phyloP scores from a whole-genome alignment of 371 early-diverging fungal genomes.

The Haplosporangium sp. region DNA sequence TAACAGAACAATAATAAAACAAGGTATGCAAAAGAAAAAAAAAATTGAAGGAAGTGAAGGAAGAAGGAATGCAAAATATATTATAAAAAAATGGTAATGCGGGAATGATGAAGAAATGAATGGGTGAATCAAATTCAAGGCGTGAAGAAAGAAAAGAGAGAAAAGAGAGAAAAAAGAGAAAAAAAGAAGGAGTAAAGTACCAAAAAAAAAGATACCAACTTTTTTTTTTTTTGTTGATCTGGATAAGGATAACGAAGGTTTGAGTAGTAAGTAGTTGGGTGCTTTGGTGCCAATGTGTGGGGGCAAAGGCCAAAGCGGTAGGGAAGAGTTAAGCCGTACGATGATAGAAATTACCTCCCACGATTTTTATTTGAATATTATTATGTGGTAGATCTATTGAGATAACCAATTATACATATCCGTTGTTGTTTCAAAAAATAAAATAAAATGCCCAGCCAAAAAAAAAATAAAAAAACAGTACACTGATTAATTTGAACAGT shows the following conservation, averaged over 20 bases:
- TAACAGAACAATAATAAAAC: slow-evolving; percentile 2
- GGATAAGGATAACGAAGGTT: background rate
- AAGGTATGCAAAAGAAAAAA: background rate
- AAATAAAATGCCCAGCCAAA: slow-evolving; percentile 5
- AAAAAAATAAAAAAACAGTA: background rate
- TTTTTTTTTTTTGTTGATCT: background rate
- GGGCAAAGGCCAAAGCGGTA: slow-evolving; percentile 10
- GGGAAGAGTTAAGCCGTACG: background rate
- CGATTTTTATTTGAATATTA: background rate
- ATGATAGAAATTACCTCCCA: slow-evolving; percentile 6
- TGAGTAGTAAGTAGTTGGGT: background rate
- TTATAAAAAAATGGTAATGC: slow-evolving; percentile 1
- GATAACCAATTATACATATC: slow-evolving; percentile 8
- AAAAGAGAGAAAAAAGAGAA: background rate
- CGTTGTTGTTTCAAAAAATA: background rate
- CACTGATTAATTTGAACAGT: background rate
- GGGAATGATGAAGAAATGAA: background rate
- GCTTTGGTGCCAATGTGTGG: slow-evolving; percentile 8
- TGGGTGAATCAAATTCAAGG: background rate
- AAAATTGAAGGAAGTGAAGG: background rate
- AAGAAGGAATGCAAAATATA: slow-evolving; percentile 5
- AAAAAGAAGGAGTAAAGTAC: slow-evolving; percentile 6
- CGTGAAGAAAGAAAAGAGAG: slow-evolving; percentile 11
- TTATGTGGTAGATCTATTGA: background rate
- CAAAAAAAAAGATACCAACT: background rate